Evolutionary conservation across 2,329 filamentous ascomycete genomes (phyloP).

Genomic region (Beauveria brongniartii): DNA sequence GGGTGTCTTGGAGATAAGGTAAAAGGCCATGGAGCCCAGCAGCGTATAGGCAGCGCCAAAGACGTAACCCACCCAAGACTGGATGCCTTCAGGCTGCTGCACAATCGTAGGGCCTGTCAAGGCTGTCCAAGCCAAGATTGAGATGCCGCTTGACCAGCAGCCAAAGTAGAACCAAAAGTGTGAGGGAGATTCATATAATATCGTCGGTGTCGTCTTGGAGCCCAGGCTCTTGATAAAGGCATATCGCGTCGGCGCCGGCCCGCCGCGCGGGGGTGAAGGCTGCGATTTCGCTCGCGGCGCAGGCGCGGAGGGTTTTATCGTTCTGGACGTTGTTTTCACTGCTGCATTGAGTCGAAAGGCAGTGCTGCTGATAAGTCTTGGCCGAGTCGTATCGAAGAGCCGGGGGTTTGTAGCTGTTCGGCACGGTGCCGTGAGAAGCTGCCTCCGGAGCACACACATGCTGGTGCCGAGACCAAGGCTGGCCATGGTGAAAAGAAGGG

Average conservation of each 20-base stretch:
- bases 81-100: slow-evolving; percentile 38
- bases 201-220: slow-evolving; percentile 44
- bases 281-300: background rate
- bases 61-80: slow-evolving; percentile 47
- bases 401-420: background rate
- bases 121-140: slow-evolving; percentile 27
- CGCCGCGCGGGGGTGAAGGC: slow-evolving; percentile 6
- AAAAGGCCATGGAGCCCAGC: slow-evolving; percentile 52
- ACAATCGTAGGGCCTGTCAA: slow-evolving; percentile 26
- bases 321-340: background rate
- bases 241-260: slow-evolving; percentile 24
- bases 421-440: slow-evolving; percentile 4
- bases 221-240: slow-evolving; percentile 49
- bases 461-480: background rate
- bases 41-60: slow-evolving; percentile 51
- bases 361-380: slow-evolving; percentile 1
- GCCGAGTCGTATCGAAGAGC: slow-evolving; percentile 1
- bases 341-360: background rate
- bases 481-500: background rate
- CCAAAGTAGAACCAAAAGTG: slow-evolving; percentile 55
- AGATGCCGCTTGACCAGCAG: slow-evolving; percentile 47
- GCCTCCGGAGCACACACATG: background rate
- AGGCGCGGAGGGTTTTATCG: background rate
- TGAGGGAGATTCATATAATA: slow-evolving; percentile 57
- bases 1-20: slow-evolving; percentile 49